A percentile compares a stretch with the other conserved stretches of the same genome.
These are phyloP conservation scores for Carex scoparia DNA, from an alignment of 176 grass and related monocot genomes.

Conservation along the genomic window DNA sequence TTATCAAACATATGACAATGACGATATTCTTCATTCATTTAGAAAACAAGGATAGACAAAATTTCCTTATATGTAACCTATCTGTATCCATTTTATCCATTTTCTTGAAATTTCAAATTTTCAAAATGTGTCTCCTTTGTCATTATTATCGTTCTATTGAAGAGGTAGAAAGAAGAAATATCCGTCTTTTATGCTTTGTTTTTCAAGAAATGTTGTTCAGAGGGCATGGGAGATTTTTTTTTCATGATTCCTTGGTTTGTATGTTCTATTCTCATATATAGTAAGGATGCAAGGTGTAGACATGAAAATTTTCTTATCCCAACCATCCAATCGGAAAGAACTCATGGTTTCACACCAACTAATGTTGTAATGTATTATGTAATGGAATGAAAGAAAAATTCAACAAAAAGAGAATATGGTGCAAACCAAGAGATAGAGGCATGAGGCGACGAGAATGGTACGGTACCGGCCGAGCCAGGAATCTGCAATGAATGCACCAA, in stretches of 20 bases:
- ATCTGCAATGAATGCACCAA: conserved; percentile 57
- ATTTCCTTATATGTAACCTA: background rate
- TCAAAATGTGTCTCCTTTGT: background rate
- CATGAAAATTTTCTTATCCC: background rate
- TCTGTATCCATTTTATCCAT: background rate
- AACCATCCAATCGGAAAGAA: background rate
- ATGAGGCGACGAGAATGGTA: conserved; percentile 31
- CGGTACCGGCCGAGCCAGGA: conserved; percentile 43
- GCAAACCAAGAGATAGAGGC: conserved; percentile 45
- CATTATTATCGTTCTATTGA: background rate
- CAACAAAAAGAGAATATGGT: background rate
- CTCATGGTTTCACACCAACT: background rate
- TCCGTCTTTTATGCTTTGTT: background rate
- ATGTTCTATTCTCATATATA: background rate
- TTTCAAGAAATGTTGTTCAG: background rate
- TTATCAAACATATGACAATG: background rate
- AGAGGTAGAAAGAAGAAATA: background rate
- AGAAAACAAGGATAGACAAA: background rate
- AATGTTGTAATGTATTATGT: background rate
- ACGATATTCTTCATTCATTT: background rate
- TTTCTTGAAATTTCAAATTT: background rate
- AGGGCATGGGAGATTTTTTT: background rate
- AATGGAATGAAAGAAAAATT: background rate
- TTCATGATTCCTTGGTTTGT: background rate
- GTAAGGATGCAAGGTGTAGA: background rate